Base-by-base conservation (phyloP, 164 flowering plant genomes). In the Paratinospora sagittata region DNA sequence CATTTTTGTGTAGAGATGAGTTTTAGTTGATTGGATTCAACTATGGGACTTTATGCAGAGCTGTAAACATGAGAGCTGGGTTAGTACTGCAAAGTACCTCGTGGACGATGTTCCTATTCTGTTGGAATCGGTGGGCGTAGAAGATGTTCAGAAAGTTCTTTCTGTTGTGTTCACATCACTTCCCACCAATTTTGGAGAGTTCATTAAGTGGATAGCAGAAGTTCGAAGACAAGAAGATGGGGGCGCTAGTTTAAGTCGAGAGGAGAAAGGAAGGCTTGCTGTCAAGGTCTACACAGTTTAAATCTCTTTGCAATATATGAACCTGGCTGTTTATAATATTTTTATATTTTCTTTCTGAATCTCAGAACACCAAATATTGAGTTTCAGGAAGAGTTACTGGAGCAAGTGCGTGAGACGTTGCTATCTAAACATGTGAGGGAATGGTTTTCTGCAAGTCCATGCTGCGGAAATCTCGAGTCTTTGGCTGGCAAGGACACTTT, bases 121-220 rank as follows among this genome's bases (percentile, higher is more conserved):
- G 30, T 72, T 95, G 76, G 77, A 78, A 76, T 87, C 93, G 8
- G 83, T 83, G 27, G 80, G 83, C 65, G 79, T 89, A 67, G 81
- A 80, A 61, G 87, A 85, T 67, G 75, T 85, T 73, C 76, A 84
- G 70, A 67, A 83, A 73, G 87, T 85, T 62, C 82, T 95, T 30
- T 80, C 86, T 23, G 81, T 82, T 74, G 72, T 95, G 66, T 85
- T 84, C 63, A 70, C 71, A 27, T 89, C 92, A 49, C 84, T 86
- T 5, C 99, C 96, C 7, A 71, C 88, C 62, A 78, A 89, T 55
- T 86, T 86, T 71, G 81, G 71, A 16, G 93, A 95, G 57, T 95
- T 95, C 78, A 87, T 95, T 69, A 90, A 88, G 81, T 92, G 99
- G 99, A 83, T 95, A 74, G 98, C 92, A 26, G 99, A 92, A 82